Evolutionary conservation across 1,139 yeast species (phyloP), one percentile per base, ranked within the genome.

Genomic region (Debaryomyces sp.): DNA sequence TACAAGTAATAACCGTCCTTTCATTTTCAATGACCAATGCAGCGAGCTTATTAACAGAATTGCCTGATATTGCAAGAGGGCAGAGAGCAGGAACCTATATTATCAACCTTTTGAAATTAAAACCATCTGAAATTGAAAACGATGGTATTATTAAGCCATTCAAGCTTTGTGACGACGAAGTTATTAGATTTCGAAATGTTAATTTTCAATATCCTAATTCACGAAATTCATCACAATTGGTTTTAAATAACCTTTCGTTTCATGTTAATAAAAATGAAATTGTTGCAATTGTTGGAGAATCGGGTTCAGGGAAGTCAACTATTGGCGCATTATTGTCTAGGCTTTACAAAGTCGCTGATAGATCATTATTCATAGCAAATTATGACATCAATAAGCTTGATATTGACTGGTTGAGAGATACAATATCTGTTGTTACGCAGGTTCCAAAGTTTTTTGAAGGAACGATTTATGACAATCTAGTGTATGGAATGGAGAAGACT

Each of bases 221-320:
- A 7, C 22, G 24, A 9, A 18, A 17, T 10, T 12, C 23, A 6
- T 60, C 5, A 2, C 33, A 34, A 8, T 32, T 17, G 1, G 69
- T 77, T 1, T 67, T 84, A 35, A 63, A 66, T 1, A 60, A 72
- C 18, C 54, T 84, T 2, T 62, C 64, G 10, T 71, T 88, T 42
- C 47, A 51, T 0, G 61, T 89, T 1, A 48, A 59, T 1, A 63
- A 68, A 13, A 78, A 81, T 30, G 79, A 82, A 51, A 73, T 80
- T 1, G 71, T 86, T 35, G 92, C 87, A 1, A 64, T 89, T 4
- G 80, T 84, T 10, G 96, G 96, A 1, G 82, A 78, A 48, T 86
- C 95, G 6, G 96, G 96, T 0, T 78, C 85, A 21, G 96, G 96
- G 0, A 89, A 89, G 65, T 85, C 94, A 0, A 88, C 96, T 0